Evolutionary conservation across 345 rosid species (phyloP), one percentile per base, ranked within the genome.

Genomic region (Streptanthus diversifolius): DNA sequence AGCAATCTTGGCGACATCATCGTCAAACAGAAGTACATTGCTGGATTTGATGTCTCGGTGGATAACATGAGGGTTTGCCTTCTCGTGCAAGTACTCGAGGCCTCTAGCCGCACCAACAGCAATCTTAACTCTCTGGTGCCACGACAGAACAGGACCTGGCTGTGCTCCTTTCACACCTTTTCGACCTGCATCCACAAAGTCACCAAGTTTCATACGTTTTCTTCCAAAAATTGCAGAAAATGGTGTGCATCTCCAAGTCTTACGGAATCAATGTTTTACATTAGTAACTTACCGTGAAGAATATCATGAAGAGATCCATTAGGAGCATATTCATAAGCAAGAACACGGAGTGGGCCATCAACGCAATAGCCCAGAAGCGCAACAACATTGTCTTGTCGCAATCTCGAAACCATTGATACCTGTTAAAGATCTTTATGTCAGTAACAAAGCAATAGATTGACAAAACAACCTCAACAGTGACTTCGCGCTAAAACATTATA

Each of bases 81-180:
- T 95, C 80, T 87, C 96, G 76, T 95, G 99, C 85, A 95, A 82
- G 72, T 95, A 95, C 78, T 91, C 99, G 12, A 95, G 99, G 36
- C 99, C 99, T 72, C 83, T 88, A 8, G 97, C 96, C 10, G 93
- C 96, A 55, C 95, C 96, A 54, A 88, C 91, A 68, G 99, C 99
- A 68, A 91, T 89, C 79, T 95, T 95, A 29, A 88, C 97, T 78
- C 97, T 87, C 77, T 89, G 95, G n/a, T 83, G 83, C 99, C 99
- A 95, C 30, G 95, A 85, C 57, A 95, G 84, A 68, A 91, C 85
- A 25, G 91, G 88, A 82, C 97, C 93, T 40, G 95, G 97, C 60
- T 86, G 88, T 63, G 99, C 96, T 56, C 97, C 97, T 85, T 88
- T 95, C 22, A 85, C 86, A 63, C 97, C 97, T 86, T 95, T 95